phyloP scores from a whole-genome alignment of 73 alveolate genomes.

The Uronychia binucleata region DNA sequence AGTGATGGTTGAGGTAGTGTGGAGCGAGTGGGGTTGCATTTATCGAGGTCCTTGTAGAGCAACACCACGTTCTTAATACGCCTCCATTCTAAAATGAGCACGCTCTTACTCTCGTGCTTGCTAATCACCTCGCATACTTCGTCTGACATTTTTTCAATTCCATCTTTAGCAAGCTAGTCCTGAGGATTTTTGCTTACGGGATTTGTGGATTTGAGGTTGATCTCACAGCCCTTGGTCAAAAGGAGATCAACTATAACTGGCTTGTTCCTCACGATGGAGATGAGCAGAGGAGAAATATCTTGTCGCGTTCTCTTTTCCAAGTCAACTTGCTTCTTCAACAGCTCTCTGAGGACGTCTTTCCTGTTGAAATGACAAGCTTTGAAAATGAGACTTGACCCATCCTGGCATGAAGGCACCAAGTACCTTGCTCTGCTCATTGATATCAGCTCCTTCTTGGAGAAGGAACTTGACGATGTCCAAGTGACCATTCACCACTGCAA shows the following conservation, averaged over 20 bases:
- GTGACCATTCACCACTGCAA: not conserved
- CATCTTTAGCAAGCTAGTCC: no score
- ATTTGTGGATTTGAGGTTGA: not conserved
- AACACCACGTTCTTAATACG: no score
- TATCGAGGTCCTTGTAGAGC: no score
- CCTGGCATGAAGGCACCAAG: not conserved
- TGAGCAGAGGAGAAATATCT: not conserved
- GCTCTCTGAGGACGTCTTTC: not conserved
- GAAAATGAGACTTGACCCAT: not conserved
- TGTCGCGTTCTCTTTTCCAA: not conserved
- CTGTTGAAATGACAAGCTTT: slow-evolving; percentile 21
- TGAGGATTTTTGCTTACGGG: no score
- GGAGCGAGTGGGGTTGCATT: no score
- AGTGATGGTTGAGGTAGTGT: no score
- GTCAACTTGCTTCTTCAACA: not conserved
- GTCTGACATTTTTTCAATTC: no score
- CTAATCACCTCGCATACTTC: no score
- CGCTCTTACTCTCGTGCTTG: no score
- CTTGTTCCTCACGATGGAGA: not conserved
- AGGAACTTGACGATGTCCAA: not conserved
- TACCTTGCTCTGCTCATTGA: not conserved
- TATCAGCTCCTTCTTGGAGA: not conserved
- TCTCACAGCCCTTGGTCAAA: not conserved
- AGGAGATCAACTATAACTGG: slow-evolving; percentile 1
- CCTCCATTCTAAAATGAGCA: no score